Conservation (phyloP, 2,329 filamentous ascomycete species). For the Davidsoniella eucalypti region DNA sequence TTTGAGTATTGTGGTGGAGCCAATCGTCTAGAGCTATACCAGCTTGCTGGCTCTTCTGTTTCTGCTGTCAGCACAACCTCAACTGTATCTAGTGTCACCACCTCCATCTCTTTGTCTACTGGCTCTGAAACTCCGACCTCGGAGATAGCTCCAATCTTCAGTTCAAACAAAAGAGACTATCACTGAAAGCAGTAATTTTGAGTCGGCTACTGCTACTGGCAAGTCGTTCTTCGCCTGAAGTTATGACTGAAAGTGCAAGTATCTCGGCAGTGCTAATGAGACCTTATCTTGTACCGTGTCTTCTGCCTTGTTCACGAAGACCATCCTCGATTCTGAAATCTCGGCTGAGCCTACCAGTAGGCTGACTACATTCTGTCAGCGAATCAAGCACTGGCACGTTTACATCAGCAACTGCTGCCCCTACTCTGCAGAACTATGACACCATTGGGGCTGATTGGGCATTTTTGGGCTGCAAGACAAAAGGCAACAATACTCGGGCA, state of each 20-base stretch:
- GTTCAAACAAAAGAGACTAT: too few species aligned
- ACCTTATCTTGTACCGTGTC: not conserved
- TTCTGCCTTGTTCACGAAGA: not conserved
- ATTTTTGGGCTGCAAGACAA: slow-evolving; percentile 26
- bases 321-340: not conserved
- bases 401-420: slow-evolving; percentile 16
- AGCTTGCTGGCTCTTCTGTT: not conserved
- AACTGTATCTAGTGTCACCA: not conserved
- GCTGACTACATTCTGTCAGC: not conserved
- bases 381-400: not conserved
- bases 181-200: too few species aligned
- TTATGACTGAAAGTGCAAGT: too few species aligned
- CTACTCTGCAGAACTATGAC: slow-evolving; percentile 19
- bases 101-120: slow-evolving; percentile 13
- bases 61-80: not conserved
- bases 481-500: slow-evolving; percentile 22
- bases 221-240: too few species aligned
- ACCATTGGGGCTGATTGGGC: slow-evolving; percentile 21
- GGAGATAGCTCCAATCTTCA: too few species aligned
- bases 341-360: not conserved
- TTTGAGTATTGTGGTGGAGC: slow-evolving; percentile 12
- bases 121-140: not conserved
- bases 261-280: not conserved
- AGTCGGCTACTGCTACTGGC: too few species aligned
- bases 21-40: slow-evolving; percentile 21